Evolutionary conservation across 352 stramenopile species (phyloP), one percentile per base, ranked within the genome.

Genomic region (Blastocystis sp.): DNA sequence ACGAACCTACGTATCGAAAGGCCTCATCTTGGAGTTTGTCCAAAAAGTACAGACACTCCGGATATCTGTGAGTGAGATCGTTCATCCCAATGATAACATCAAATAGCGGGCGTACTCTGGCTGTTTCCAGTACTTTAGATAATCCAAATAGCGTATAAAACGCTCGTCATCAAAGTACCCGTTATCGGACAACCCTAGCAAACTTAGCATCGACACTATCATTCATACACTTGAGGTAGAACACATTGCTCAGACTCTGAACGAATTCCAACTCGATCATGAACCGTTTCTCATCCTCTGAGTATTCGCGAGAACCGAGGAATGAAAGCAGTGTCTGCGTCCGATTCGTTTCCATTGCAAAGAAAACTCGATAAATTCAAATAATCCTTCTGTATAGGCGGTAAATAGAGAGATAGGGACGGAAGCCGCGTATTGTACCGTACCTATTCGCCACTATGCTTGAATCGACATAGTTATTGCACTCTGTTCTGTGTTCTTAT

Each of bases 221-320:
- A 2, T 0, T 87, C 90, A 32, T 86, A 94, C 91, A 94, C 87
- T 95, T 94, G 18, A 95, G 87, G 85, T 96, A 96, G 3, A 91
- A 90, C 6, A 92, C 91, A 69, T 92, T 95, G 16, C 91, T 91
- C 42, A 96, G 89, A 63, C 91, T 94, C 88, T 96, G 92, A 54
- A 95, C 92, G 88, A 96, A 96, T 90, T 96, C 92, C 48, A 96
- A 90, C 88, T 96, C 92, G 73, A 95, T 92, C 88, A 94, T 91
- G 89, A 96, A 96, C 87, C 92, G 92, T 59, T 93, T 91, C 87
- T 94, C 90, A 81, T 96, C 94, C 36, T 92, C 91, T 63, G 91
- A 54, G 21, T 85, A 64, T 16, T 63, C 56, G 29, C 54, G 54
- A 9, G 7, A 32, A 8, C 21, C 11, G 29, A 64, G 11, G 29